A percentile compares a stretch with the other conserved stretches of the same genome.
phyloP scores from a whole-genome alignment of 2,329 filamentous ascomycete species.

The Diaporthe citri region DNA sequence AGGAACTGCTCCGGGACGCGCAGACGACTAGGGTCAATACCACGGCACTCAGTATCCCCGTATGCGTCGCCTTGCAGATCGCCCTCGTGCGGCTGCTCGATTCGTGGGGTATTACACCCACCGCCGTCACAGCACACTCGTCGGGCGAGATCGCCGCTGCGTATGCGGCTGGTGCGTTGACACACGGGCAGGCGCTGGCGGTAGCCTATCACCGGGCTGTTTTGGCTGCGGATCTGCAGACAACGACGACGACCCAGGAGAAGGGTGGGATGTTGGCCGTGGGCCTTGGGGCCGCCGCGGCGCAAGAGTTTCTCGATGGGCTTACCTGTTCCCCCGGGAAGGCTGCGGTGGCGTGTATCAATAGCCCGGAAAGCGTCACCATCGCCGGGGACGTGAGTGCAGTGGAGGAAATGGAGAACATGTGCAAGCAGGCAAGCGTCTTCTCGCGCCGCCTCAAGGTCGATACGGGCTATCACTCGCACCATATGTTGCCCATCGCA shows the following conservation, averaged over 20 bases:
- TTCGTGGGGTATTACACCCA: constrained; percentile 38
- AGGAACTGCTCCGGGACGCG: constrained; percentile 45
- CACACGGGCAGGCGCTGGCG: constrained; percentile 36
- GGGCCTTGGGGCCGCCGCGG: neutral
- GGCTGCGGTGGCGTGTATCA: constrained; percentile 35
- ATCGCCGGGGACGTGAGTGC: constrained; percentile 49
- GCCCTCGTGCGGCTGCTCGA: constrained; percentile 48
- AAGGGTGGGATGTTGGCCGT: constrained; percentile 32
- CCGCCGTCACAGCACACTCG: constrained; percentile 43
- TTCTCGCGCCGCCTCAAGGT: constrained; percentile 47
- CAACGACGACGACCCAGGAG: too few species aligned
- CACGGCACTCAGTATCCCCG: constrained; percentile 43
- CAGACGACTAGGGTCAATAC: constrained; percentile 44
- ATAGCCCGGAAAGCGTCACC: constrained; percentile 49
- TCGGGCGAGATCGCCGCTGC: constrained; percentile 45
- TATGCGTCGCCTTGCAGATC: constrained; percentile 54
- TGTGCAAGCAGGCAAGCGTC: constrained; percentile 43
- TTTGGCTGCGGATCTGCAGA: constrained; percentile 11
- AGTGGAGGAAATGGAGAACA: constrained; percentile 44
- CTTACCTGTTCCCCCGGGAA: neutral
- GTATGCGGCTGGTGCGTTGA: constrained; percentile 41
- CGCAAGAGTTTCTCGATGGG: neutral
- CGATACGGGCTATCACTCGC: constrained; percentile 48
- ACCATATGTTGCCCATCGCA: constrained; percentile 46
- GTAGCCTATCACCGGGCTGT: constrained; percentile 40